phyloP scores from a whole-genome alignment of 2,329 filamentous ascomycete species.

The Cladosporium sphaerospermum region DNA sequence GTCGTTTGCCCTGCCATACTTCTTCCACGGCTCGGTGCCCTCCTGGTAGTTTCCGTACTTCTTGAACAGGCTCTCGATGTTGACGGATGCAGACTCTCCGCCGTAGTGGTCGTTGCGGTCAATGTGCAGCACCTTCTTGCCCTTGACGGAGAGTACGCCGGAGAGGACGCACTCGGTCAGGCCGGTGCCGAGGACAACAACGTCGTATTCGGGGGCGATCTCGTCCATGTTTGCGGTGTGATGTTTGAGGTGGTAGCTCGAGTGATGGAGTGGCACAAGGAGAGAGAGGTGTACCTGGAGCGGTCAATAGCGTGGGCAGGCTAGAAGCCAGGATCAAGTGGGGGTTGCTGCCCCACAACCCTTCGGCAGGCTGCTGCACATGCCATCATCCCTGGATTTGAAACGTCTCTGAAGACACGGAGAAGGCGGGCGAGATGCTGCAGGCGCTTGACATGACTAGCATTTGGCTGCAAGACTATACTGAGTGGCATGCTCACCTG shows the following conservation, averaged over 20 bases:
- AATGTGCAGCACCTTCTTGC: slow-evolving; percentile 98
- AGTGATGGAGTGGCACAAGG: slow-evolving; percentile 4
- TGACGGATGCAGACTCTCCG: slow-evolving; percentile 93
- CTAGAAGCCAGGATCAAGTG: too few species aligned
- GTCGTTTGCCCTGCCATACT: slow-evolving; percentile 92
- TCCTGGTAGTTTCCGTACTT: slow-evolving; percentile 78
- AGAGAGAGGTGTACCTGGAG: background rate
- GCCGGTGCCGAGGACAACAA: slow-evolving; percentile 95
- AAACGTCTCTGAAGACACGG: too few species aligned
- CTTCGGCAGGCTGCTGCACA: too few species aligned
- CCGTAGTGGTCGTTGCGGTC: slow-evolving; percentile 98
- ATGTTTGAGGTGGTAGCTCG: background rate
- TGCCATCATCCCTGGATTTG: too few species aligned
- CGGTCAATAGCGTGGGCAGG: too few species aligned
- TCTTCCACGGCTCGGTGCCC: slow-evolving; percentile 92
- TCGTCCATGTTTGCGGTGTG: slow-evolving; percentile 72
- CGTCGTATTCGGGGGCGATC: slow-evolving; percentile 97
- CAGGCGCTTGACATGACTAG: too few species aligned
- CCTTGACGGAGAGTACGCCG: slow-evolving; percentile 95
- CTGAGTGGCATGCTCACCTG: too few species aligned
- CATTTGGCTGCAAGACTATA: too few species aligned
- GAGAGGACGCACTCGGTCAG: slow-evolving; percentile 98
- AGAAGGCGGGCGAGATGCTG: too few species aligned
- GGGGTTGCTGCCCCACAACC: too few species aligned
- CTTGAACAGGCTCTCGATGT: slow-evolving; percentile 95